Conservation (phyloP, 805 yeast species). For the Ogataea siamensis region DNA sequence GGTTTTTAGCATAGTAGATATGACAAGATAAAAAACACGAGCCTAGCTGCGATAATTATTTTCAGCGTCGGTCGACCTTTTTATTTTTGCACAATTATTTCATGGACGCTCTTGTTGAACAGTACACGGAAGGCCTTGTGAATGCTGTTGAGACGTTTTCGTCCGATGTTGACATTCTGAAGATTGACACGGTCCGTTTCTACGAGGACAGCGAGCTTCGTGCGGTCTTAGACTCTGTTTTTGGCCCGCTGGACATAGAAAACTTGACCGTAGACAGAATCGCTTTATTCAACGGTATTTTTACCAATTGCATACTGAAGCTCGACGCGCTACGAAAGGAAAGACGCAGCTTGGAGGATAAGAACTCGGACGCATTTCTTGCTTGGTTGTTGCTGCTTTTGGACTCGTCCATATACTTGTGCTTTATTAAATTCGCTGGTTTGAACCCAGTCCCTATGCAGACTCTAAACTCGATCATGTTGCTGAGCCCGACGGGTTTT, state of each 20-base stretch:
- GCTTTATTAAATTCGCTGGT: conserved; percentile 12
- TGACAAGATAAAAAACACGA: background rate
- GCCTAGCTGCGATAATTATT: too few relatives aligned
- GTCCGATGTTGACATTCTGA: background rate
- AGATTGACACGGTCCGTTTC: background rate
- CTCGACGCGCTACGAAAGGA: conserved; percentile 4
- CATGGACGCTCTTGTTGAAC: conserved; percentile 10
- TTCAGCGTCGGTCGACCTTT: conserved; percentile 10
- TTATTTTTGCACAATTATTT: background rate
- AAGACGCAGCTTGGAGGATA: too few relatives aligned
- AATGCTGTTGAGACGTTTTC: conserved; percentile 1
- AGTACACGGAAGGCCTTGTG: conserved; percentile 7
- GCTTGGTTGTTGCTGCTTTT: conserved; percentile 17
- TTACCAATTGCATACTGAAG: conserved; percentile 8
- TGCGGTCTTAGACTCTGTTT: background rate
- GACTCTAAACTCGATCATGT: conserved; percentile 25
- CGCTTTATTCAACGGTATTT: conserved; percentile 18
- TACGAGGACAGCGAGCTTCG: background rate
- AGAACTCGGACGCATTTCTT: conserved; percentile 3
- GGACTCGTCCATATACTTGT: conserved; percentile 25
- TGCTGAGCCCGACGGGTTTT: conserved; percentile 21
- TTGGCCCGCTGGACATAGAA: conserved; percentile 6
- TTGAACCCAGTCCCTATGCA: conserved; percentile 28
- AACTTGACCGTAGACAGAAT: conserved; percentile 11
- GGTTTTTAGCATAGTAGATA: conserved; percentile 25